Evolutionary conservation across 192 early-diverging fungal genomes (phyloP).

Genomic region (Coemansia sp.): DNA sequence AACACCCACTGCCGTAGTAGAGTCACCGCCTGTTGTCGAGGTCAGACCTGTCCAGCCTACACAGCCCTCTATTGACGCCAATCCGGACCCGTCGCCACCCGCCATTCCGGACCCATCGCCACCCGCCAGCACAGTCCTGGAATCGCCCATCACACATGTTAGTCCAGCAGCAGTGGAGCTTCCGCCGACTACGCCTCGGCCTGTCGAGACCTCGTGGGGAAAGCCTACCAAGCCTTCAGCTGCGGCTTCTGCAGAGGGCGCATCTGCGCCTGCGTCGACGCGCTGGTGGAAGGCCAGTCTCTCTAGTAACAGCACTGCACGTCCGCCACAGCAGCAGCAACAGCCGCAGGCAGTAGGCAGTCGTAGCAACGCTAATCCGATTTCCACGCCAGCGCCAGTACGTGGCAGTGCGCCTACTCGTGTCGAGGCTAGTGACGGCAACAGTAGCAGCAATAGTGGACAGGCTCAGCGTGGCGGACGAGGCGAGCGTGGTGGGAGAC

Average conservation of each 20-base stretch:
- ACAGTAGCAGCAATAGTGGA: slow-evolving; percentile 14
- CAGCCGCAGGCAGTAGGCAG: slow-evolving; percentile 1
- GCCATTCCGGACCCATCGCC: background rate
- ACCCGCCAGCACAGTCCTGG: background rate
- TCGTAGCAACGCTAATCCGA: background rate
- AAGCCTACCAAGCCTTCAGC: slow-evolving; percentile 12
- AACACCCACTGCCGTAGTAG: background rate
- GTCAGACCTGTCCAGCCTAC: background rate
- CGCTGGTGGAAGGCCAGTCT: slow-evolving; percentile 53
- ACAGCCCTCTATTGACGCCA: background rate
- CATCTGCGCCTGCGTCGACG: slow-evolving; percentile 19
- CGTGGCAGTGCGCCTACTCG: background rate
- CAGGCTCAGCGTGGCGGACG: background rate
- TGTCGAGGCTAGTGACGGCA: slow-evolving; percentile 4
- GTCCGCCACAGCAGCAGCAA: background rate
- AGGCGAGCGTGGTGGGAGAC: slow-evolving; percentile 5
- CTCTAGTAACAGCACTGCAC: slow-evolving; percentile 9
- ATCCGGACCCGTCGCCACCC: too few relatives aligned
- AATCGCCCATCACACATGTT: background rate
- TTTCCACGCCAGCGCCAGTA: background rate
- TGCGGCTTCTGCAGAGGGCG: background rate
- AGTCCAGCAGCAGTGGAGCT: slow-evolving; percentile 4
- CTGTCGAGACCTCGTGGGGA: slow-evolving; percentile 22
- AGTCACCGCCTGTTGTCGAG: background rate
- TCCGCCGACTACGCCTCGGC: background rate